Evolutionary conservation across 352 stramenopile species (phyloP).

Genomic region (Phytopythium delawarense): DNA sequence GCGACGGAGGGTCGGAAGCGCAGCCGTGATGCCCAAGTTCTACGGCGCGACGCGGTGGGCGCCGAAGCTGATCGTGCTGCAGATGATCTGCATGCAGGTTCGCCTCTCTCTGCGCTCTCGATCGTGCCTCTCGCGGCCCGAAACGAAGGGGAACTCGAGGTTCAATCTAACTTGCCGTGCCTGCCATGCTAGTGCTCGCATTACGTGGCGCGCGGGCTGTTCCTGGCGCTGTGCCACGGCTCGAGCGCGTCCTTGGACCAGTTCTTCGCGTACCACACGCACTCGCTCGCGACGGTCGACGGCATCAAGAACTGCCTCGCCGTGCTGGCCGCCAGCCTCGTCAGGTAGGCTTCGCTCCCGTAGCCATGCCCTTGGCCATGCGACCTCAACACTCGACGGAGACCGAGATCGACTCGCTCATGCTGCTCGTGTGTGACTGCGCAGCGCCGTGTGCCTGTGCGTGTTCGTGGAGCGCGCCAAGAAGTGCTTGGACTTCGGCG

Average conservation of each 20-base stretch:
- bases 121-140: background rate
- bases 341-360: conserved; percentile 25
- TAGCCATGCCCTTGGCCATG: background rate
- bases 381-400: background rate
- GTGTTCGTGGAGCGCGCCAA: conserved; percentile 88
- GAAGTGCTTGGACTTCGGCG: conserved; percentile 89
- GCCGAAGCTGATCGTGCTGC: conserved; percentile 84
- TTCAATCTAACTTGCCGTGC: background rate
- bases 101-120: conserved; percentile 2
- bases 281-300: conserved; percentile 69
- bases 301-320: conserved; percentile 82
- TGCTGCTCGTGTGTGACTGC: background rate
- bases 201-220: conserved; percentile 70
- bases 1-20: background rate
- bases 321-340: conserved; percentile 43
- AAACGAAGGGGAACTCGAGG: background rate
- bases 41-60: conserved; percentile 77
- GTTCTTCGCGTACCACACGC: conserved; percentile 83
- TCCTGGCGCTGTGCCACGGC: conserved; percentile 77
- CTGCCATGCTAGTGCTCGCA: conserved; percentile 56
- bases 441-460: conserved; percentile 63
- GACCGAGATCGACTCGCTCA: background rate
- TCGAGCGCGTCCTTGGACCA: conserved; percentile 63
- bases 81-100: conserved; percentile 88
- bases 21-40: conserved; percentile 68